A percentile compares a stretch with the other conserved stretches of the same genome.
These are phyloP conservation scores for Cladosporium sp. DNA, from an alignment of 2,329 filamentous ascomycete genomes.

Conservation along the genomic window DNA sequence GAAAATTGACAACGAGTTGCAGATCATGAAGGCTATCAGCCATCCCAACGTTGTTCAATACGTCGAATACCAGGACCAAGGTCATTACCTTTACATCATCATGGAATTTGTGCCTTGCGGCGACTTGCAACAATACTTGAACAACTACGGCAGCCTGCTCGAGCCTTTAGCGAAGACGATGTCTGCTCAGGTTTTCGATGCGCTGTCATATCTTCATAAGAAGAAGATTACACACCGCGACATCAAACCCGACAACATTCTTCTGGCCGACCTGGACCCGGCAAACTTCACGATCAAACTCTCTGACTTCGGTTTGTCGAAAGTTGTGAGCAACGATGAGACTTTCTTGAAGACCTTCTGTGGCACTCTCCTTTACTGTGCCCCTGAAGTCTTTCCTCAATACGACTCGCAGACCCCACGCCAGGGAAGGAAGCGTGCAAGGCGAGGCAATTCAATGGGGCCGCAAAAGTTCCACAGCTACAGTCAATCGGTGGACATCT, in stretches of 20 bases:
- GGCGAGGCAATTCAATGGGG: slow-evolving; percentile 51
- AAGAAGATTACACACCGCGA: slow-evolving; percentile 96
- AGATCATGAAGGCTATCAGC: slow-evolving; percentile 82
- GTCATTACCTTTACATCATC: slow-evolving; percentile 84
- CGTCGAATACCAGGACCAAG: slow-evolving; percentile 82
- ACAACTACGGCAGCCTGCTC: slow-evolving; percentile 60
- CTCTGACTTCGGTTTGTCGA: slow-evolving; percentile 95
- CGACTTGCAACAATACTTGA: slow-evolving; percentile 76
- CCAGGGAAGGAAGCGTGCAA: slow-evolving; percentile 58
- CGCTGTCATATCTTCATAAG: slow-evolving; percentile 81
- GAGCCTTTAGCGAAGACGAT: slow-evolving; percentile 73
- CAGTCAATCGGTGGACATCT: slow-evolving; percentile 89
- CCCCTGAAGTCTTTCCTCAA: slow-evolving; percentile 92
- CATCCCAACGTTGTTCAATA: slow-evolving; percentile 93
- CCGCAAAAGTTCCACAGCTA: slow-evolving; percentile 65
- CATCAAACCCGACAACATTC: slow-evolving; percentile 97
- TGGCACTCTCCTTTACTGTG: slow-evolving; percentile 92
- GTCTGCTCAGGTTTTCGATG: slow-evolving; percentile 74
- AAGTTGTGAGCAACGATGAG: slow-evolving; percentile 79
- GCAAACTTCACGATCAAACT: slow-evolving; percentile 73
- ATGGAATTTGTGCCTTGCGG: slow-evolving; percentile 90
- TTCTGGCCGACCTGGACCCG: slow-evolving; percentile 73
- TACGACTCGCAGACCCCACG: slow-evolving; percentile 66
- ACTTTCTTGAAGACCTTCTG: slow-evolving; percentile 97
- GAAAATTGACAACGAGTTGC: slow-evolving; percentile 96